Evolutionary conservation across 306 rosid genomes (phyloP), one percentile per base, ranked within the genome.

Genomic region (Cajanus cajan): DNA sequence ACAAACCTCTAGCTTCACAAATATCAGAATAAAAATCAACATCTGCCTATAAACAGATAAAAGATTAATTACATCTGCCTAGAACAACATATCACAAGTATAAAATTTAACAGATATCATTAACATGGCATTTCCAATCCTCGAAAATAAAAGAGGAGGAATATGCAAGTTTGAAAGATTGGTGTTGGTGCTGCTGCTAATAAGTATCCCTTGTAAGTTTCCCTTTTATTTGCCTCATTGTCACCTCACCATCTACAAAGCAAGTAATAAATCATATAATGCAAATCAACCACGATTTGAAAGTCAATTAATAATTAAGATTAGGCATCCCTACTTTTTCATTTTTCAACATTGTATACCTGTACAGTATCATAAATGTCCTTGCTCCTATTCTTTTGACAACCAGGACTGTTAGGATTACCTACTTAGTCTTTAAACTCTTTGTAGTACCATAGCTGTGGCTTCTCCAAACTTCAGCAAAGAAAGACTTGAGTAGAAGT

Each of bases 401-500:
- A 70, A 43, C 28, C 33, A 8, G 40, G 21, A 33, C 39, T 18
- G 31, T 74, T 66, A 13, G 61, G 55, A 66, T 40, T 25, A 3
- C 55, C 81, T 24, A 6, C 72, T 21, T 13, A 41, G 71, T 6
- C 68, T 63, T 36, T 50, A 16, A 43, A 15, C 54, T 25, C 47
- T 74, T 44, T 50, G 50, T 37, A 31, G 48, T 59, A 0, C 50
- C 28, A 44, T 51, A 1, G 16, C 62, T 61, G 45, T 64, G 62
- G 71, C 67, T 55, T 76, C 83, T 73, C 77, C 71, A 76, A 40
- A 55, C 66, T 54, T 51, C 65, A 22, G 31, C 51, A 48, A 25
- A 48, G 80, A 64, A 41, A 45, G 15, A 63, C 48, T n/a, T 11
- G 24, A 28, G 37, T 62, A 33, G 10, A 50, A 41, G 7, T 44